Percentiles rank a stretch among this genome's conserved stretches.
Conservation (phyloP, 2,329 filamentous ascomycete genomes). For the Pestalotiopsis sp. region DNA sequence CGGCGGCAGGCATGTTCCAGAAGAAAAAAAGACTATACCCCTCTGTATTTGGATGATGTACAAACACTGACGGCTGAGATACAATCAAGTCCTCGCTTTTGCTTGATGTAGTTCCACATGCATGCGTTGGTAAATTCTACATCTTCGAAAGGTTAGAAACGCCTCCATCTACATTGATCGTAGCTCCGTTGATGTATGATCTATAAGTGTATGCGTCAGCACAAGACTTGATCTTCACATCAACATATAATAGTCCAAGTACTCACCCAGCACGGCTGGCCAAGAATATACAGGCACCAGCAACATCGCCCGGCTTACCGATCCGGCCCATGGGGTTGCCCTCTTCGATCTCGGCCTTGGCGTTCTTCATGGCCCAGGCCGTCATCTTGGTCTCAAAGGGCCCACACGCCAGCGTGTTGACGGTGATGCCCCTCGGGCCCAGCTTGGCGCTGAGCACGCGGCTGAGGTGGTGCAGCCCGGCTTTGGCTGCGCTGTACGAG, state of each 20-base stretch:
- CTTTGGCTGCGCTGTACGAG: slow-evolving; percentile 63
- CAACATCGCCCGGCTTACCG: slow-evolving; percentile 68
- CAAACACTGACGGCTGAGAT: background rate
- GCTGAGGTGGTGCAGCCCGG: slow-evolving; percentile 64
- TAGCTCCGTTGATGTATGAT: slow-evolving; percentile 65
- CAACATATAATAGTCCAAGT: too few species aligned
- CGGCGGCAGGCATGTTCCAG: background rate
- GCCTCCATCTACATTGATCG: slow-evolving; percentile 64
- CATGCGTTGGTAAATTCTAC: slow-evolving; percentile 24
- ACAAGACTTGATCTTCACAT: background rate
- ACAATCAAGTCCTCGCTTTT: background rate
- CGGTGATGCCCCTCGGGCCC: slow-evolving; percentile 61
- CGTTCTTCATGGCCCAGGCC: slow-evolving; percentile 58
- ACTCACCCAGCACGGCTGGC: slow-evolving; percentile 63
- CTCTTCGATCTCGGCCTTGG: slow-evolving; percentile 54
- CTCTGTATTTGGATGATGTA: background rate
- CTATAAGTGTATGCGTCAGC: slow-evolving; percentile 19
- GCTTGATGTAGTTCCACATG: background rate
- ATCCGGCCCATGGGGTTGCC: slow-evolving; percentile 68
- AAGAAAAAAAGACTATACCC: slow-evolving; percentile 9
- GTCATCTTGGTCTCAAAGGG: slow-evolving; percentile 73
- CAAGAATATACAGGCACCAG: slow-evolving; percentile 71
- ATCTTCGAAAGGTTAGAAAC: slow-evolving; percentile 45
- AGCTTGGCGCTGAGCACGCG: slow-evolving; percentile 61
- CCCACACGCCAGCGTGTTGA: slow-evolving; percentile 72